Conservation (phyloP, 2,329 filamentous ascomycete species). For the Hymenoscyphus infarciens region DNA sequence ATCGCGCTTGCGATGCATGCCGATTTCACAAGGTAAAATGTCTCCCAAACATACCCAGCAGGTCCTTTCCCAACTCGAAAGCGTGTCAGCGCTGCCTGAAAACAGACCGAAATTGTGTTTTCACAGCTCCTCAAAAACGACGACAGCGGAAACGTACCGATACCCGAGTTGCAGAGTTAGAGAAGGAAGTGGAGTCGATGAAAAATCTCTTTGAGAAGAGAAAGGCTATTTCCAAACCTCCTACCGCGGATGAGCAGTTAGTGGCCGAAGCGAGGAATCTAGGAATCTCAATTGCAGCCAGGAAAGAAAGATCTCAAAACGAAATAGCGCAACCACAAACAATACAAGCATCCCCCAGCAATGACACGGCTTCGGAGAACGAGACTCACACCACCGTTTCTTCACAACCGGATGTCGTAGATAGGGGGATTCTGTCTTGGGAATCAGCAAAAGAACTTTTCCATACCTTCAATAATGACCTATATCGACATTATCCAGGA, state of each 20-base stretch:
- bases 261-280: neutral
- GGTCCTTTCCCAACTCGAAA: slow-evolving; percentile 14
- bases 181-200: slow-evolving; percentile 39
- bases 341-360: neutral
- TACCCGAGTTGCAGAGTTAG: slow-evolving; percentile 40
- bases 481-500: slow-evolving; percentile 56
- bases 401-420: slow-evolving; percentile 41
- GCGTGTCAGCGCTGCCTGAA: slow-evolving; percentile 37
- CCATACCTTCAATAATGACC: slow-evolving; percentile 52
- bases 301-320: neutral
- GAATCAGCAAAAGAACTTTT: slow-evolving; percentile 52
- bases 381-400: slow-evolving; percentile 7
- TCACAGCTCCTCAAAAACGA: slow-evolving; percentile 37
- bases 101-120: slow-evolving; percentile 37
- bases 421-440: slow-evolving; percentile 54
- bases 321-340: neutral
- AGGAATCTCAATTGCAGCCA: neutral
- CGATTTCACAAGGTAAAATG: slow-evolving; percentile 40
- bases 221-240: slow-evolving; percentile 7
- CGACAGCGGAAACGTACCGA: slow-evolving; percentile 41
- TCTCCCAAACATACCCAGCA: slow-evolving; percentile 29
- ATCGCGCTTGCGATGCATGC: slow-evolving; percentile 39
- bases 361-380: neutral
- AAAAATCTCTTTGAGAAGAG: slow-evolving; percentile 33
- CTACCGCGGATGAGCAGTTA: neutral